phyloP scores from a whole-genome alignment of 2,329 filamentous ascomycete species.

The Beauveria caledonica region DNA sequence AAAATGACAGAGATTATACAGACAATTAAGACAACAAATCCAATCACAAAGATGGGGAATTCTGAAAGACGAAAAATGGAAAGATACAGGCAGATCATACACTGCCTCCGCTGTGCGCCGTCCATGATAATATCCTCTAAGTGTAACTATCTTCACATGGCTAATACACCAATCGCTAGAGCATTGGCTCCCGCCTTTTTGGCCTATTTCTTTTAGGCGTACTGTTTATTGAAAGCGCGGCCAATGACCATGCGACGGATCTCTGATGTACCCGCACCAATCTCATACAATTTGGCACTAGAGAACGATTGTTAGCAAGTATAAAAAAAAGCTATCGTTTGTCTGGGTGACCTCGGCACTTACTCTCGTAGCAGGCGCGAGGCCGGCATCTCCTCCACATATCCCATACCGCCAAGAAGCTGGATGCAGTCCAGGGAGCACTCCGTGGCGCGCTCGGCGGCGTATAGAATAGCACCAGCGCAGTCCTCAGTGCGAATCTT shows the following conservation, averaged over 20 bases:
- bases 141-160: not conserved
- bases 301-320: slow-evolving; percentile 21
- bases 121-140: slow-evolving; percentile 2
- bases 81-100: not conserved
- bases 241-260: slow-evolving; percentile 92
- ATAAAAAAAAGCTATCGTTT: not conserved
- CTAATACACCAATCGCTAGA: not conserved
- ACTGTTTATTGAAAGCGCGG: slow-evolving; percentile 83
- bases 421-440: slow-evolving; percentile 83
- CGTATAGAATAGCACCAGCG: slow-evolving; percentile 87
- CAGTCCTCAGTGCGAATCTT: slow-evolving; percentile 80
- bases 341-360: slow-evolving; percentile 20
- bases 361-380: slow-evolving; percentile 70
- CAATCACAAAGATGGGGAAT: not conserved
- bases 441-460: slow-evolving; percentile 83
- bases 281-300: slow-evolving; percentile 78
- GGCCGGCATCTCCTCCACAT: slow-evolving; percentile 89
- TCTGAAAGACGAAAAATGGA: not conserved
- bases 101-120: slow-evolving; percentile 5
- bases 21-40: too few species aligned
- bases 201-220: slow-evolving; percentile 29
- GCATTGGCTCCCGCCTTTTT: not conserved
- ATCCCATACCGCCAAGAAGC: slow-evolving; percentile 89
- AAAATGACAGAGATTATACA: too few species aligned
- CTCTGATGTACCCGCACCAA: slow-evolving; percentile 93